phyloP scores from a whole-genome alignment of 768 basidiomycete species.

The Melanogaster broomeanus region DNA sequence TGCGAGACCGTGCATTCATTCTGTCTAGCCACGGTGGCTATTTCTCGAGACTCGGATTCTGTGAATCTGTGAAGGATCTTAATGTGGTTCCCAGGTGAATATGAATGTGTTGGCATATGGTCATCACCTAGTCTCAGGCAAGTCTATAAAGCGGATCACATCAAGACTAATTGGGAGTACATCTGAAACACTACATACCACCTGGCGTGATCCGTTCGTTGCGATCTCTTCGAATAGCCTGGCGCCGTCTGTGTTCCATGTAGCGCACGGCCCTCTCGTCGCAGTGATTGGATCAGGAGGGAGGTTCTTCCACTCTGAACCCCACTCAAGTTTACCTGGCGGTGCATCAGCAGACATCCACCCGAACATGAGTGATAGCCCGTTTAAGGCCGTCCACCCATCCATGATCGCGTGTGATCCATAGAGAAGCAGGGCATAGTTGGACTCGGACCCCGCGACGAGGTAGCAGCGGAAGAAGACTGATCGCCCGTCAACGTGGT shows the following conservation, averaged over 20 bases:
- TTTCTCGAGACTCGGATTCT: not conserved
- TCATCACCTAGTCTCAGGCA: not conserved
- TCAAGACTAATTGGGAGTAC: not conserved
- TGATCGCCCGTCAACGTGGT: not conserved
- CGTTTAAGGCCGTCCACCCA: conserved; percentile 14
- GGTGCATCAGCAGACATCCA: conserved; percentile 10
- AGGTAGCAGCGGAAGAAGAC: conserved; percentile 15
- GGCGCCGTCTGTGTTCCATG: conserved; percentile 7
- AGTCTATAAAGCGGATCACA: not conserved
- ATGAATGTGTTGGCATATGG: not conserved
- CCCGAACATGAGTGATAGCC: conserved; percentile 11
- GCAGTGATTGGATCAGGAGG: conserved; percentile 14
- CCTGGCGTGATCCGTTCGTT: not conserved
- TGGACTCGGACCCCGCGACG: conserved; percentile 1
- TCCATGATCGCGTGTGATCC: conserved; percentile 16
- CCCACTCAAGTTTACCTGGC: conserved; percentile 3
- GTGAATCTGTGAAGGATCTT: conserved; percentile 4
- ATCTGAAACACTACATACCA: not conserved
- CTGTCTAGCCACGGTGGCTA: conserved; percentile 6
- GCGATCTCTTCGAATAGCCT: conserved; percentile 2
- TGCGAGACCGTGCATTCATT: conserved; percentile 1
- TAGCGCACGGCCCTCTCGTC: conserved; percentile 11
- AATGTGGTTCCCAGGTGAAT: not conserved
- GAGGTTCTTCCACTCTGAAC: conserved; percentile 13
- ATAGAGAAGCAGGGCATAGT: conserved; percentile 11